Base-by-base conservation (phyloP, 2,329 filamentous ascomycete species). In the Hymenoscyphus fraxineus region DNA sequence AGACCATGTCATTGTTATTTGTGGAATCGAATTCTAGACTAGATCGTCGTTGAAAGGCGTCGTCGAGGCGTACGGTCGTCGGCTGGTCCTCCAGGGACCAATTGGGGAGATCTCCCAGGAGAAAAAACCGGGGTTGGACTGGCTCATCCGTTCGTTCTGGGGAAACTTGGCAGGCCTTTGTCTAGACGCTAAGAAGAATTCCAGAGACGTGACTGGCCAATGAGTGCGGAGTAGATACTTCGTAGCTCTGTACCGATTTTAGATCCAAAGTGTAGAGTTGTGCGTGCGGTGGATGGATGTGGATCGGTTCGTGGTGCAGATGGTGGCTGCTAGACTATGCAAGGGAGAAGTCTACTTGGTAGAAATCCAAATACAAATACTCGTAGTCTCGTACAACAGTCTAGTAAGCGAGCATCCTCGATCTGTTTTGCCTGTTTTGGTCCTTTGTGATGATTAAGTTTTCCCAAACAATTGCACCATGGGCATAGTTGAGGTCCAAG, bases 141-240 rank as follows among this genome's bases (percentile, higher is more conserved):
- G 47, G 47, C 47, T 54, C 47, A 19, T 54, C 22, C 47, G 47
- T 19, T 54, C 47, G n/a, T 54, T 27, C 47, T 54, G 47, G 47
- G 47, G 47, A 54, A 54, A 54, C 47, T 54, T 54, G 47, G 47
- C 47, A 54, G 47, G 19, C 19, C 47, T 54, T 54, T 54, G 13
- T 54, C 19, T 54, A 22, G 47, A 54, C 10, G 47, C 47, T 54
- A 54, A 19, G 47, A 54, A 31, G 47, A 12, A 27, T 27, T 27
- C 27, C 2, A n/a, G 22, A 27, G 47, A 54, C 22, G 13, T 54
- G 10, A 54, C 19, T 27, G 47, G 47, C 19, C 47, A 54, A 22
- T 15, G 22, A 22, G n/a, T n/a, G n/a, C n/a, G n/a, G n/a, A n/a
- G 47, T 22, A 27, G 22, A 4, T 54, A 13, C 19, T 19, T 19